Conservation (phyloP, 169 alveolate species). For the Eimeria falciformis region DNA sequence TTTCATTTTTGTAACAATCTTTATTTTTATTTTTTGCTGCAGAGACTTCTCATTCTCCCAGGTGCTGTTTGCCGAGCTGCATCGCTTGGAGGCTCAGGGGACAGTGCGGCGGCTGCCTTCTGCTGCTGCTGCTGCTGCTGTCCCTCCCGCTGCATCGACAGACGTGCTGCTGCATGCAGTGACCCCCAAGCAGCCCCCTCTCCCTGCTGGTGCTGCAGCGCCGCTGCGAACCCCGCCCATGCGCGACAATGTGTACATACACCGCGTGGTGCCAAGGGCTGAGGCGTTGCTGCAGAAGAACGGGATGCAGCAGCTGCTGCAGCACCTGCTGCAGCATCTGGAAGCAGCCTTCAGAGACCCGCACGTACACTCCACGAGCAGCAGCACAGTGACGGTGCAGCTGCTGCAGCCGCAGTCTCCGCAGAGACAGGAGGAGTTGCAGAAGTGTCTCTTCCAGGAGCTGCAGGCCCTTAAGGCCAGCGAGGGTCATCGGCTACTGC, state of each 20-base stretch:
- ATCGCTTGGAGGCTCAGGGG: neutral
- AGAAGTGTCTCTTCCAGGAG: conserved; percentile 5
- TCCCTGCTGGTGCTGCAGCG: conserved; percentile 52
- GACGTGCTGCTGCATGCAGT: conserved; percentile 56
- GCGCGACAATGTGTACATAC: conserved; percentile 54
- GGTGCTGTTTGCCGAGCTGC: conserved; percentile 1
- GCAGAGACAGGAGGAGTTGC: conserved; percentile 4
- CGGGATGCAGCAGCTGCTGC: conserved; percentile 58
- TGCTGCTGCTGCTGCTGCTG: conserved; percentile 64
- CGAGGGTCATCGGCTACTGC: conserved; percentile 65
- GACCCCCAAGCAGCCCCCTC: conserved; percentile 45
- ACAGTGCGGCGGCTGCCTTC: conserved; percentile 61
- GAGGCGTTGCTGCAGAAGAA: conserved; percentile 25
- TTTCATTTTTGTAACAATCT: neutral
- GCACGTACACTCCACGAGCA: conserved; percentile 65
- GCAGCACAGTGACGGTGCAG: conserved; percentile 64
- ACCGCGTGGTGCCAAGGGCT: conserved; percentile 35
- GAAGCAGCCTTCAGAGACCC: conserved; percentile 72
- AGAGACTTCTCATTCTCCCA: conserved; percentile 29
- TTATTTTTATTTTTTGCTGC: neutral
- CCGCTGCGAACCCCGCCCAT: conserved; percentile 22
- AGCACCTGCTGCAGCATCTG: conserved; percentile 71
- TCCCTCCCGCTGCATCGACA: conserved; percentile 51
- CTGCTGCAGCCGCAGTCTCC: conserved; percentile 49
- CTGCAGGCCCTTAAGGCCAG: conserved; percentile 42